phyloP scores from a whole-genome alignment of 73 alveolate species.

The Tetrahymena borealis region DNA sequence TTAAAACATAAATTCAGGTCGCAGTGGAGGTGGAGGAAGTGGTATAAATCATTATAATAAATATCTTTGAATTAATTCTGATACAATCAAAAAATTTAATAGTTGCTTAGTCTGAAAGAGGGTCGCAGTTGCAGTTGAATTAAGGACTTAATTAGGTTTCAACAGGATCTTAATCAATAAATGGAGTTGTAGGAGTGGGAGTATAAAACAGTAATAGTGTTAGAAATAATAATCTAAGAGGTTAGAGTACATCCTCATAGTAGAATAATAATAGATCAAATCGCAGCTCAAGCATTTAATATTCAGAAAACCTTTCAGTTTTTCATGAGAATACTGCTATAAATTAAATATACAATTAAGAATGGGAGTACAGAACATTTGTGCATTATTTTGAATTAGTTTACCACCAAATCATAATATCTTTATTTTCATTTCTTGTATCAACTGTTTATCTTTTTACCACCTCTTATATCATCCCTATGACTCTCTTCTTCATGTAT shows the following conservation, averaged over 20 bases:
- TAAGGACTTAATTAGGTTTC: not conserved
- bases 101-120: not conserved
- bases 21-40: not conserved
- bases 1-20: not conserved
- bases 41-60: not conserved
- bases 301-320: not conserved
- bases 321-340: not conserved
- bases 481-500: not conserved
- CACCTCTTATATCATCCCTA: not conserved
- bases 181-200: not conserved
- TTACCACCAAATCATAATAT: not conserved
- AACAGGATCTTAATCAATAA: not conserved
- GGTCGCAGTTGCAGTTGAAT: not conserved
- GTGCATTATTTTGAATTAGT: not conserved
- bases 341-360: not conserved
- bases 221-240: not conserved
- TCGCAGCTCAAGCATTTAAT: not conserved
- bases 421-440: not conserved
- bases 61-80: not conserved
- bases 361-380: not conserved
- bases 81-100: not conserved
- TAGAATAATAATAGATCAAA: not conserved
- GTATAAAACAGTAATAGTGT: not conserved
- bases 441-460: not conserved
- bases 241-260: not conserved